Percentiles rank a stretch among this genome's conserved stretches.
Conservation (phyloP, 352 stramenopile species). For the Globisporangium mamillatum region DNA sequence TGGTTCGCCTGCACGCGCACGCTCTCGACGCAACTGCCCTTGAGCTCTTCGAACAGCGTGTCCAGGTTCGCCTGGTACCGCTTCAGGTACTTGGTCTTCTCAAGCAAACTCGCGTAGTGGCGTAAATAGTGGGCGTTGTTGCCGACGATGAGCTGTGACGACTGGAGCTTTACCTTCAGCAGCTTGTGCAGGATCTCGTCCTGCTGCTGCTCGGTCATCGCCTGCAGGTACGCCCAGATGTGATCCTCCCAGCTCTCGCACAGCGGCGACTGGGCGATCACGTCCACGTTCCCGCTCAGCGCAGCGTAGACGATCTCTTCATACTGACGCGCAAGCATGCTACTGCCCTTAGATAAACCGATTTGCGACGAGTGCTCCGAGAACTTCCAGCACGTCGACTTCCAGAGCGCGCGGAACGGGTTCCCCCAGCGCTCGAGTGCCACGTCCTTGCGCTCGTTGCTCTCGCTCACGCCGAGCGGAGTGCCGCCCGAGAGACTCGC, state of each 20-base stretch:
- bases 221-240: constrained; percentile 76
- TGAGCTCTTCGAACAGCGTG: constrained; percentile 74
- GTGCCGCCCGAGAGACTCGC: constrained; percentile 70
- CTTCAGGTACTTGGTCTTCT: constrained; percentile 76
- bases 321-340: constrained; percentile 60
- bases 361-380: constrained; percentile 40
- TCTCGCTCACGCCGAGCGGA: constrained; percentile 52
- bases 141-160: constrained; percentile 66
- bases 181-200: constrained; percentile 70
- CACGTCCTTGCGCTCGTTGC: constrained; percentile 43
- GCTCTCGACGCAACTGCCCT: constrained; percentile 51
- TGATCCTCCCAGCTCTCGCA: constrained; percentile 86
- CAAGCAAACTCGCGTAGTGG: constrained; percentile 49
- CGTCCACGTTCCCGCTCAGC: constrained; percentile 67
- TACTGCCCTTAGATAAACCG: constrained; percentile 65
- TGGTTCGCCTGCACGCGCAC: constrained; percentile 72
- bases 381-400: constrained; percentile 83
- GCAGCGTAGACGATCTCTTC: constrained; percentile 81
- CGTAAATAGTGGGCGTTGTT: constrained; percentile 62
- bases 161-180: constrained; percentile 72
- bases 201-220: constrained; percentile 65
- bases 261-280: constrained; percentile 59
- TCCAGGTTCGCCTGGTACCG: constrained; percentile 69
- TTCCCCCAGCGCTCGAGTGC: constrained; percentile 76
- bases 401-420: constrained; percentile 79